These are phyloP conservation scores for Trichophyton simii DNA, from an alignment of 2,329 filamentous ascomycete species.

Conservation along the genomic window DNA sequence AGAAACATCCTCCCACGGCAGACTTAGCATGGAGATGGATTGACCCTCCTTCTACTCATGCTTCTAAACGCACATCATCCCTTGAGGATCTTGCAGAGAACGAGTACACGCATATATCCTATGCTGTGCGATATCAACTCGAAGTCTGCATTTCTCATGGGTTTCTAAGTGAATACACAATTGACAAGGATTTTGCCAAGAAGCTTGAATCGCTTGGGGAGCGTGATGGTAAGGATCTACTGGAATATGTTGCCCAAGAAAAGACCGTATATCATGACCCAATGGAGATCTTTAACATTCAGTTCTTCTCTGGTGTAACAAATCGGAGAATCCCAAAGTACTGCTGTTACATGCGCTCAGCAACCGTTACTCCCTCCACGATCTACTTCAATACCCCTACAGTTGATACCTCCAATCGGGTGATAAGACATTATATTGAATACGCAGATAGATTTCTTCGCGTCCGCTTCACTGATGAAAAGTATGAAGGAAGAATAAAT, in stretches of 20 bases:
- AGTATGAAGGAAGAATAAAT: conserved; percentile 48
- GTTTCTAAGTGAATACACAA: conserved; percentile 61
- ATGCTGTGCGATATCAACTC: conserved; percentile 72
- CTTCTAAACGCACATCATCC: conserved; percentile 22
- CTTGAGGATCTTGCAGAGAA: conserved; percentile 25
- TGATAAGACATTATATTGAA: conserved; percentile 59
- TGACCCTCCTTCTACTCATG: conserved; percentile 21
- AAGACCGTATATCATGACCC: conserved; percentile 54
- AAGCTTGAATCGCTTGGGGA: conserved; percentile 43
- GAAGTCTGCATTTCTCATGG: conserved; percentile 84
- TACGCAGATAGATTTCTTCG: conserved; percentile 71
- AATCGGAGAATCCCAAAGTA: conserved; percentile 51
- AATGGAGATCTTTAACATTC: conserved; percentile 55
- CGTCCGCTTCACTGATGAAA: conserved; percentile 80
- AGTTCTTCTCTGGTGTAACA: conserved; percentile 34
- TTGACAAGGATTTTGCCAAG: conserved; percentile 55
- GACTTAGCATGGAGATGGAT: conserved; percentile 30
- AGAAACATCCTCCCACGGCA: conserved; percentile 7
- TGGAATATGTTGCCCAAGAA: conserved; percentile 61
- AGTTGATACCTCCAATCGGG: conserved; percentile 76
- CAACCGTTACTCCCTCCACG: conserved; percentile 69
- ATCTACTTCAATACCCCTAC: conserved; percentile 65
- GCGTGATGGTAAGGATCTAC: conserved; percentile 48
- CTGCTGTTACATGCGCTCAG: conserved; percentile 64
- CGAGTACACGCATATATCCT: conserved; percentile 42